phyloP scores from a whole-genome alignment of 192 early-diverging fungal genomes.

The Chytriomyces confervae region DNA sequence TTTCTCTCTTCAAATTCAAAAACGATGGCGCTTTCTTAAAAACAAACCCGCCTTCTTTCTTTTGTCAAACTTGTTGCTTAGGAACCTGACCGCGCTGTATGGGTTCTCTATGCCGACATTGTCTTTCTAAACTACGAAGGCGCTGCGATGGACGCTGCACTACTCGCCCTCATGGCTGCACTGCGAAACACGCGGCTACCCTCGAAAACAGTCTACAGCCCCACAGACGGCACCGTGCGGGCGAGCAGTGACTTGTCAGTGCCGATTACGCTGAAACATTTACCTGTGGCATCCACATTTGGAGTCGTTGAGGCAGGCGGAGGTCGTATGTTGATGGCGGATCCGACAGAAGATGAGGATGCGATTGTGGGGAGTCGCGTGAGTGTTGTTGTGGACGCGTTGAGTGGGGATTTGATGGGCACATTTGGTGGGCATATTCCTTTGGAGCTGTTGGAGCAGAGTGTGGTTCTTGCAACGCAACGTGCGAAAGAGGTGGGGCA shows the following conservation, averaged over 20 bases:
- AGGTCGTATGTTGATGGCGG: slow-evolving; percentile 51
- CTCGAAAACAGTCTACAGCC: slow-evolving; percentile 61
- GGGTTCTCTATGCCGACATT: slow-evolving; percentile 88
- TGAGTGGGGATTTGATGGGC: slow-evolving; percentile 56
- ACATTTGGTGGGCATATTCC: slow-evolving; percentile 56
- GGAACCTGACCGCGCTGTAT: slow-evolving; percentile 74
- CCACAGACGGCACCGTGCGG: slow-evolving; percentile 64
- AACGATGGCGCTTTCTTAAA: too few species aligned
- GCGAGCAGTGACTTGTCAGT: slow-evolving; percentile 57
- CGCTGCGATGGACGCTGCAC: slow-evolving; percentile 83
- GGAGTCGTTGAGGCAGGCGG: slow-evolving; percentile 26
- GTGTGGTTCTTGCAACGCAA: slow-evolving; percentile 51
- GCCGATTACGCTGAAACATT: slow-evolving; percentile 55
- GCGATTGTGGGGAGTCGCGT: slow-evolving; percentile 57
- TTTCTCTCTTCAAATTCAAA: not conserved
- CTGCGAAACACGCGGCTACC: slow-evolving; percentile 78
- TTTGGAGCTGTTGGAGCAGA: slow-evolving; percentile 47
- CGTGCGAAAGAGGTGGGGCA: slow-evolving; percentile 40
- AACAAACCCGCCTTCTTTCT: not conserved
- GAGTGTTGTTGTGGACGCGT: slow-evolving; percentile 65
- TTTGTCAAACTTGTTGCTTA: slow-evolving; percentile 6
- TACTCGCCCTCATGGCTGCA: slow-evolving; percentile 81
- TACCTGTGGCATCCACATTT: slow-evolving; percentile 67
- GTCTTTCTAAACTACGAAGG: slow-evolving; percentile 92
- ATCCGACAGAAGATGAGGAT: slow-evolving; percentile 78